Evolutionary conservation across 2,329 filamentous ascomycete genomes (phyloP).

Genomic region (Colletotrichum tropicicola): DNA sequence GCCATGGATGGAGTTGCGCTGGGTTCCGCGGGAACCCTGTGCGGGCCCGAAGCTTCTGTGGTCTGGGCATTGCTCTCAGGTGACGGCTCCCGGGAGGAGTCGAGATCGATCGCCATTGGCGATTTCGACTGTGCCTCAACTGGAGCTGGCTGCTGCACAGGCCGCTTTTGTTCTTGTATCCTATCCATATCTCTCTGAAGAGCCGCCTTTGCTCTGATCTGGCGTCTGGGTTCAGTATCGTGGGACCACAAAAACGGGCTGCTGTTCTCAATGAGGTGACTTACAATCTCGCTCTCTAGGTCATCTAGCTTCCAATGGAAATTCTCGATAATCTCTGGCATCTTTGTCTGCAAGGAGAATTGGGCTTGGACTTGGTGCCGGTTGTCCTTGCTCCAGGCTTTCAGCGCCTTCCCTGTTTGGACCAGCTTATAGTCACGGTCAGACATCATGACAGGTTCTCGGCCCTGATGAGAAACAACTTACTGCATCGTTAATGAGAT

Average conservation of each 20-base stretch:
- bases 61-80: slow-evolving; percentile 6
- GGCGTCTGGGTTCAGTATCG: not conserved
- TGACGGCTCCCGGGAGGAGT: slow-evolving; percentile 38
- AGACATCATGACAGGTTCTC: not conserved
- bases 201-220: slow-evolving; percentile 64
- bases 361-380: slow-evolving; percentile 40
- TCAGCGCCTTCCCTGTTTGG: slow-evolving; percentile 66
- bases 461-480: no score
- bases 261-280: slow-evolving; percentile 26
- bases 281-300: slow-evolving; percentile 66
- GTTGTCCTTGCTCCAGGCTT: slow-evolving; percentile 55
- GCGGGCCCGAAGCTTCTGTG: slow-evolving; percentile 13
- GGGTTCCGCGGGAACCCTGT: slow-evolving; percentile 25
- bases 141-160: slow-evolving; percentile 34
- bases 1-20: slow-evolving; percentile 52
- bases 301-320: slow-evolving; percentile 66
- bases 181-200: slow-evolving; percentile 62
- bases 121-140: slow-evolving; percentile 46
- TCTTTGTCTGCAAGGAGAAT: slow-evolving; percentile 47
- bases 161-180: slow-evolving; percentile 37
- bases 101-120: slow-evolving; percentile 46
- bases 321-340: slow-evolving; percentile 54
- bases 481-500: slow-evolving; percentile 64
- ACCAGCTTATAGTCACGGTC: slow-evolving; percentile 54
- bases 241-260: not conserved